Evolutionary conservation across 2,329 filamentous ascomycete species (phyloP).

Genomic region (Aspergillus fumigatus): DNA sequence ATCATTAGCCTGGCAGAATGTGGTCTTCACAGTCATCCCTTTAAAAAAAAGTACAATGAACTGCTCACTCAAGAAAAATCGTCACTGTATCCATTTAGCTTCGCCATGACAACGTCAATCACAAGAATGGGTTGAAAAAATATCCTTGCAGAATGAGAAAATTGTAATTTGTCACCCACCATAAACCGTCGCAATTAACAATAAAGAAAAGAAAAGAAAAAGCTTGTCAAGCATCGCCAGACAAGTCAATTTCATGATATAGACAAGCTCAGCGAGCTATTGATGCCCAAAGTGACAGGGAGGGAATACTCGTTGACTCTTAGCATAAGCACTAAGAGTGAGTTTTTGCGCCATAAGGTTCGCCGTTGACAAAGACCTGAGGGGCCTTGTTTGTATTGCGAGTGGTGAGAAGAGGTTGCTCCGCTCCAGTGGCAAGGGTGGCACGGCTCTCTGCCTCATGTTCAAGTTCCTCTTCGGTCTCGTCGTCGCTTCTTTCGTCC

Average conservation of each 20-base stretch:
- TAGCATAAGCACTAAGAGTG: neutral
- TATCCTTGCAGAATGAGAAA: conserved; percentile 6
- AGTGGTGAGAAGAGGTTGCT: conserved; percentile 16
- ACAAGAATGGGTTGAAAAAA: conserved; percentile 4
- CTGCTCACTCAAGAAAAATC: conserved; percentile 7
- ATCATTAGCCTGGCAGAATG: conserved; percentile 1
- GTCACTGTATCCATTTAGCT: conserved; percentile 13
- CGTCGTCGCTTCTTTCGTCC: conserved; percentile 45
- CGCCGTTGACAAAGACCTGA: conserved; percentile 37
- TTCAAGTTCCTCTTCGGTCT: conserved; percentile 38
- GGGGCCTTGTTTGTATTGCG: conserved; percentile 27
- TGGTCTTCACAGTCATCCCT: neutral
- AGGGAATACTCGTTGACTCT: neutral
- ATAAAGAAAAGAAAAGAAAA: neutral
- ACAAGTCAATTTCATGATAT: conserved; percentile 8
- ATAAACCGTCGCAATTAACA: conserved; percentile 2
- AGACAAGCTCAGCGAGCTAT: conserved; percentile 4
- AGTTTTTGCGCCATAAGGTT: conserved; percentile 26
- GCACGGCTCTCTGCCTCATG: conserved; percentile 19
- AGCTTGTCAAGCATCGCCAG: neutral
- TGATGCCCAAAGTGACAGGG: neutral
- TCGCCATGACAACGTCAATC: conserved; percentile 9
- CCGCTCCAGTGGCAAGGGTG: conserved; percentile 23
- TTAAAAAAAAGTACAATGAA: neutral
- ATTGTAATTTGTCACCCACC: conserved; percentile 2